Conservation (phyloP, 2,329 filamentous ascomycete genomes). For the Bipolaris oryzae region DNA sequence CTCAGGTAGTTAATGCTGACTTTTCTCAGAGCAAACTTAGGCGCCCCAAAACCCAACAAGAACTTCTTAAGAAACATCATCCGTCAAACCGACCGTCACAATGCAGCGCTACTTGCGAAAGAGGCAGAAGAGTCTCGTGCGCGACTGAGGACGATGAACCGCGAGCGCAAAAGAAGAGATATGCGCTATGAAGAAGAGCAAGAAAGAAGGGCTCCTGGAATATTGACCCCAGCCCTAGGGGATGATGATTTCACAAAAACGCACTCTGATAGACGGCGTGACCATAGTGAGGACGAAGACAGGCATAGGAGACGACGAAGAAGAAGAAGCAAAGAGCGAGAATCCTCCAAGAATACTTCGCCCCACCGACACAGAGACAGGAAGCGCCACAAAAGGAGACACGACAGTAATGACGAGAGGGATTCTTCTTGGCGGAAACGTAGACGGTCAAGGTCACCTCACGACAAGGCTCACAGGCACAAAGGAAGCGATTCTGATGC, state of each 20-base stretch:
- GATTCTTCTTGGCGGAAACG: constrained; percentile 21
- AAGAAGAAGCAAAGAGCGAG: constrained; percentile 12
- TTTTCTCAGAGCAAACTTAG: constrained; percentile 62
- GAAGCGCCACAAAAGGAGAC: constrained; percentile 22
- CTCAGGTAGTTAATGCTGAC: constrained; percentile 2
- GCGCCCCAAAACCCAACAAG: constrained; percentile 86
- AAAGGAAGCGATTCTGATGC: constrained; percentile 18
- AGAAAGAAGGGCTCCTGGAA: constrained; percentile 25
- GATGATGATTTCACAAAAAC: constrained; percentile 23
- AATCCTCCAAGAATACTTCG: neutral
- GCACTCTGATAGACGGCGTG: constrained; percentile 26
- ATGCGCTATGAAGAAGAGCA: constrained; percentile 17
- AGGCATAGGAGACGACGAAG: constrained; percentile 8
- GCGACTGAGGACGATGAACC: constrained; percentile 62
- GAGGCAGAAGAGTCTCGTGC: constrained; percentile 80
- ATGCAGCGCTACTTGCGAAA: constrained; percentile 81
- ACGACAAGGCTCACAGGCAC: constrained; percentile 12
- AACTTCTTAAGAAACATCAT: constrained; percentile 88
- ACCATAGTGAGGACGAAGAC: constrained; percentile 26
- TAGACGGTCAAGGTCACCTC: constrained; percentile 25
- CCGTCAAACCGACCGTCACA: constrained; percentile 85
- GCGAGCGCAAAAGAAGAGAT: constrained; percentile 21
- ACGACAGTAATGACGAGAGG: constrained; percentile 21
- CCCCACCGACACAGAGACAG: constrained; percentile 17
- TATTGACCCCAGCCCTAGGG: constrained; percentile 28